Percentiles rank a stretch among this genome's conserved stretches.
Evolutionary conservation across 768 basidiomycete genomes (phyloP).

Genomic region (Podaxis sp.): DNA sequence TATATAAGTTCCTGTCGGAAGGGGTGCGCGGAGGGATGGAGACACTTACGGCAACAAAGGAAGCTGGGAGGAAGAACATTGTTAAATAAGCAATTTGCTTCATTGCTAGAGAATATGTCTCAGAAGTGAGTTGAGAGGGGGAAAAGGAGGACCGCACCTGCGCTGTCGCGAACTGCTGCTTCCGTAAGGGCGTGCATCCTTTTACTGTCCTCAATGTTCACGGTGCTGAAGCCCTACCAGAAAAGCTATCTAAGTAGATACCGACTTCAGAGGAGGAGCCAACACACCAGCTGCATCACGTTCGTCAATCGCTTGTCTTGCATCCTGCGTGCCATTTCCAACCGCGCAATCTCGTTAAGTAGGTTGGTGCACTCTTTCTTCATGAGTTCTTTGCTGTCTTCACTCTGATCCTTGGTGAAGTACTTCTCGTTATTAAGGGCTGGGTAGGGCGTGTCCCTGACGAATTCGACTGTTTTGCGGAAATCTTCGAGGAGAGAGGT

Average conservation of each 20-base stretch:
- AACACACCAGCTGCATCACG: conserved; percentile 42
- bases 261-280: background rate
- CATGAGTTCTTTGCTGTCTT: conserved; percentile 23
- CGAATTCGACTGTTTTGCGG: conserved; percentile 43
- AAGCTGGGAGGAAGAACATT: conserved; percentile 61
- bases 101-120: conserved; percentile 32
- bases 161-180: conserved; percentile 38
- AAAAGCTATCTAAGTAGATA: conserved; percentile 33
- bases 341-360: conserved; percentile 42
- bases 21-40: background rate
- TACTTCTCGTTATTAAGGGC: conserved; percentile 26
- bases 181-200: conserved; percentile 47
- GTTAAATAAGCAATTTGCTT: conserved; percentile 58
- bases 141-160: conserved; percentile 13
- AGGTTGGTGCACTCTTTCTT: conserved; percentile 40
- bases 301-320: conserved; percentile 39
- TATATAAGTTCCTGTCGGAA: background rate
- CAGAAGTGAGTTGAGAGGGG: background rate
- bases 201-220: conserved; percentile 49
- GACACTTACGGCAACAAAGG: conserved; percentile 42
- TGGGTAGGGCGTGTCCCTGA: conserved; percentile 41
- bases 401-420: conserved; percentile 7
- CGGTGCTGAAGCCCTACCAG: conserved; percentile 46
- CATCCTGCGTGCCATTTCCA: conserved; percentile 36
- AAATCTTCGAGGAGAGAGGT: conserved; percentile 49